These are phyloP conservation scores for Podospora didyma DNA, from an alignment of 495 filamentous ascomycete species.

Conservation along the genomic window DNA sequence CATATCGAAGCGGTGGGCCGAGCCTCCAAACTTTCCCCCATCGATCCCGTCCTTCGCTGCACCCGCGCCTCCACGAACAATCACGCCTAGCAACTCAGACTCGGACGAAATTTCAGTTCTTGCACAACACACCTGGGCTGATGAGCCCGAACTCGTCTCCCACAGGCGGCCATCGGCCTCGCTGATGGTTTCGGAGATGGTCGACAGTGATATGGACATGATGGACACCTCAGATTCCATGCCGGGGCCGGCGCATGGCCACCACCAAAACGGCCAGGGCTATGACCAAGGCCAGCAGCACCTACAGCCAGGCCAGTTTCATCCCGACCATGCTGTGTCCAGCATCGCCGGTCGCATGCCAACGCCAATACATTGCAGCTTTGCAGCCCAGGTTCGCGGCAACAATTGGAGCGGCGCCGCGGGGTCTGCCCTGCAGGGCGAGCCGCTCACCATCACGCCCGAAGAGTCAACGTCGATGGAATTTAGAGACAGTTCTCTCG, in stretches of 20 bases:
- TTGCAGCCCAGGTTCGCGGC: constrained; percentile 43
- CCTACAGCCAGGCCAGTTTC: constrained; percentile 28
- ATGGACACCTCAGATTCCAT: constrained; percentile 30
- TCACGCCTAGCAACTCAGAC: constrained; percentile 34
- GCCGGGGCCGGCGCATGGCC: constrained; percentile 3
- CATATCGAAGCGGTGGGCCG: constrained; percentile 34
- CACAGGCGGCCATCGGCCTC: constrained; percentile 5
- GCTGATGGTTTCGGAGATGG: constrained; percentile 14
- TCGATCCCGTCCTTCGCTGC: constrained; percentile 14
- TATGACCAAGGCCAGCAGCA: constrained; percentile 12
- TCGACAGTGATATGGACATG: constrained; percentile 56
- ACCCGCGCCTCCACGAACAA: constrained; percentile 20
- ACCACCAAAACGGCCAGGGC: constrained; percentile 10
- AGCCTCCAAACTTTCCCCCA: constrained; percentile 27
- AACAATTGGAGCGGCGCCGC: constrained; percentile 34
- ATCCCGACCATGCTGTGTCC: constrained; percentile 19
- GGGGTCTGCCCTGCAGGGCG: constrained; percentile 19
- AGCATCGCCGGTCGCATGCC: constrained; percentile 43
- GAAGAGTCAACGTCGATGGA: constrained; percentile 38
- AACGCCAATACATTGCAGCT: constrained; percentile 51
- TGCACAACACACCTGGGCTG: constrained; percentile 19
- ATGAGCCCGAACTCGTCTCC: constrained; percentile 21
- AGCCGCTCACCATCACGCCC: constrained; percentile 32
- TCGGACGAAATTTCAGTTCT: constrained; percentile 23
- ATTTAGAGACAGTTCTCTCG: constrained; percentile 4